Base-by-base conservation (phyloP, 805 yeast genomes). In the Ogataea thermomethanolica region DNA sequence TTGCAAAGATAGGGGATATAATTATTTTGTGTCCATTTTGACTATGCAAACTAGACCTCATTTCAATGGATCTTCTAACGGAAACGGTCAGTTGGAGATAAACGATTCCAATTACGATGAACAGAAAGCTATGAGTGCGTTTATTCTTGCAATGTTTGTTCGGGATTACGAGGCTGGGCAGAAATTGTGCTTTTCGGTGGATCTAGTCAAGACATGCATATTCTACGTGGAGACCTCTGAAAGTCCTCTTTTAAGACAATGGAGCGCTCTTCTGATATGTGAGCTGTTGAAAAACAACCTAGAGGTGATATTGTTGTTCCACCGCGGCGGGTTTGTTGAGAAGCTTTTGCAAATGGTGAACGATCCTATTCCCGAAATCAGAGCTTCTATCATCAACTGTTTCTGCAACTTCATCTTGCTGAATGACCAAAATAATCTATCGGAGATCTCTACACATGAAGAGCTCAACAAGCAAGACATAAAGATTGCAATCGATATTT, bases 61-160 rank as follows among this genome's bases (percentile, higher is more conserved):
- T 33, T 20, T 24, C 12, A 33, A 15, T 30, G 45, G 33, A 8
- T 12, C 22, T 7, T 11, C 33, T 8, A 30, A 33, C 29, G 46
- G 43, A 2, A 35, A 27, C 22, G 48, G 41, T 12, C 46, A 37
- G 36, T 65, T 37, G 38, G 59, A 37, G 36, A 56, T 33, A 49
- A 66, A 53, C 35, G 66, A 70, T 25, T 61, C 73, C 25, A 75
- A 74, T 7, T 78, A 79, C 39, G 88, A 83, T 51, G 95, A 88
- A 52, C 96, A 91, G 56, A 82, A 88, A 58, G 97, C 98, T 0
- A 86, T 91, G 87, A 84, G 97, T 64, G 95, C 95, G 0, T 87
- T 93, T 56, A 88, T 93, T 12, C 66, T 91, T 21, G 76, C 96
- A 0, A 71, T 90, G 46, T 91, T 93, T 64, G 84, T 89, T 29